phyloP scores from a whole-genome alignment of 2,329 filamentous ascomycete genomes.

The Trichoderma sp. region DNA sequence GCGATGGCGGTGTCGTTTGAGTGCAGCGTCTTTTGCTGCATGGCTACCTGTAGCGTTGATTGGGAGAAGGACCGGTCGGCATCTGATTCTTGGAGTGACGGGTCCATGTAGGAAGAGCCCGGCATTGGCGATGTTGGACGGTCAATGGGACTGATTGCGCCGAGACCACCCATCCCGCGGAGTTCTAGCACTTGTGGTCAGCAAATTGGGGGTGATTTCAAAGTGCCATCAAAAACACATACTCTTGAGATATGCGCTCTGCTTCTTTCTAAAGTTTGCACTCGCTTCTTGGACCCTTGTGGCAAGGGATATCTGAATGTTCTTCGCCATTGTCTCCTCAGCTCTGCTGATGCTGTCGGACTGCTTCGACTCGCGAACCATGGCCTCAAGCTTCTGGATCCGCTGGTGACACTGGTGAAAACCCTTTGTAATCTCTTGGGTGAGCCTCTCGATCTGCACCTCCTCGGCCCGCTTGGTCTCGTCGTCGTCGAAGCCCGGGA shows the following conservation, averaged over 20 bases:
- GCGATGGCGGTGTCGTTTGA: slow-evolving; percentile 83
- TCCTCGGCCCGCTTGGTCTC: slow-evolving; percentile 86
- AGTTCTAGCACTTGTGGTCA: slow-evolving; percentile 59
- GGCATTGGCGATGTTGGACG: slow-evolving; percentile 56
- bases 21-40: slow-evolving; percentile 66
- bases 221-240: slow-evolving; percentile 38
- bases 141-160: slow-evolving; percentile 55
- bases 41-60: slow-evolving; percentile 80
- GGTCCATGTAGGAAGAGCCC: slow-evolving; percentile 70
- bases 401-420: slow-evolving; percentile 90
- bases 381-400: slow-evolving; percentile 83
- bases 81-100: slow-evolving; percentile 89
- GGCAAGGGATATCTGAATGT: slow-evolving; percentile 91
- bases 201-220: not conserved
- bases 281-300: slow-evolving; percentile 88
- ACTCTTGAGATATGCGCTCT: slow-evolving; percentile 96
- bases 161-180: slow-evolving; percentile 67
- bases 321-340: slow-evolving; percentile 94
- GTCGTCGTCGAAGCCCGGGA: slow-evolving; percentile 96
- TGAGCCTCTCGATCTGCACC: slow-evolving; percentile 84
- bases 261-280: slow-evolving; percentile 92
- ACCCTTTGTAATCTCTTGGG: slow-evolving; percentile 82
- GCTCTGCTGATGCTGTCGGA: slow-evolving; percentile 74
- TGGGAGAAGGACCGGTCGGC: slow-evolving; percentile 92
- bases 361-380: slow-evolving; percentile 80